Base-by-base conservation (phyloP, 1,284 basidiomycete genomes). In the Ustilago trichophora region DNA sequence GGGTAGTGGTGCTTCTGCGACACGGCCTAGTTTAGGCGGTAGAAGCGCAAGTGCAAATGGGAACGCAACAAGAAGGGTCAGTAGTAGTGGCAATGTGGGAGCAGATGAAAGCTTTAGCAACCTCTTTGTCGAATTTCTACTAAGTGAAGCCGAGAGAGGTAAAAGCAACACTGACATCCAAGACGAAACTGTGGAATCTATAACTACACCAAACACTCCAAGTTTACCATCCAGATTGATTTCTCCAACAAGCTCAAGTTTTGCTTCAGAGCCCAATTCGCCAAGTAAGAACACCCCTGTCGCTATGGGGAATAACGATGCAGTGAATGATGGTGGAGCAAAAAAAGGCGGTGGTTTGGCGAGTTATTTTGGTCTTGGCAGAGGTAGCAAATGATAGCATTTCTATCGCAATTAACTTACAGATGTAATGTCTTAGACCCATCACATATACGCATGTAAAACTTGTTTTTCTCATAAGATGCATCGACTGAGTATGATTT, bases 111-210 rank as follows among this genome's bases (percentile, higher is more conserved):
- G 65, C n/a, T 78, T 81, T 27, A 65, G 63, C 4, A 80, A 80
- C 34, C 54, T 79, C 10, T 81, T 80, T 54, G 74, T 81, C 41
- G 78, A 81, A 42, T 81, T 80, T 34, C 54, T 81, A 1, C 64
- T 81, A 0, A 72, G 71, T 0, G 79, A 81, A 42, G 78, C 76
- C 0, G 76, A 78, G 24, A 51, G 72, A 8, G 62, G n/a, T n/a
- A n/a, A n/a, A n/a, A n/a, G 34, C 16, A 36, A 36, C n/a, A 29
- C 27, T 8, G n/a, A n/a, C n/a, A n/a, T n/a, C n/a, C n/a, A n/a
- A n/a, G n/a, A n/a, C n/a, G n/a, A n/a, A n/a, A n/a, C n/a, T n/a
- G n/a, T n/a, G n/a, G n/a, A n/a, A n/a, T n/a, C n/a, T n/a, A n/a
- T n/a, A n/a, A n/a, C n/a, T n/a, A n/a, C n/a, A n/a, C 34, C 51